Conservation (phyloP, 192 early-diverging fungal species). For the Ramicandelaber brevisporus region DNA sequence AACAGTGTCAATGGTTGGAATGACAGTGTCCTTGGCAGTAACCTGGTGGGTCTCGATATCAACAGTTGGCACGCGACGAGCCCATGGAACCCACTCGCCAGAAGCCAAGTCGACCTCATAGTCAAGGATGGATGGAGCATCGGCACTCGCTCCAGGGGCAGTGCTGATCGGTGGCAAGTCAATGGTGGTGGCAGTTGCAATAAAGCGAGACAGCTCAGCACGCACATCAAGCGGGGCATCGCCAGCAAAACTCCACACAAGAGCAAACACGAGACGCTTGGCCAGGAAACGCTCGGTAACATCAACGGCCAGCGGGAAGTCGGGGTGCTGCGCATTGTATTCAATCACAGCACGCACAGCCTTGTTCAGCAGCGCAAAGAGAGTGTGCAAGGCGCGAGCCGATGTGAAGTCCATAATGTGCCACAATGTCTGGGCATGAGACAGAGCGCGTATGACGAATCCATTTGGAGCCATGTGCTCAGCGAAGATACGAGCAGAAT, state of each 20-base stretch:
- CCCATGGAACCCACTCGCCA: constrained; percentile 83
- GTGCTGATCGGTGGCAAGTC: constrained; percentile 32
- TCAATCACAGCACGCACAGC: constrained; percentile 57
- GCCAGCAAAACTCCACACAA: constrained; percentile 93
- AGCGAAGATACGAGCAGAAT: constrained; percentile 42
- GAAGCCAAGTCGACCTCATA: constrained; percentile 59
- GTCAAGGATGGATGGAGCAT: constrained; percentile 44
- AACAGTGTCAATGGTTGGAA: constrained; percentile 94
- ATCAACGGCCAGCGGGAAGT: constrained; percentile 75
- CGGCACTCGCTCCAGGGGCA: constrained; percentile 1
- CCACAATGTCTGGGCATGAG: constrained; percentile 37
- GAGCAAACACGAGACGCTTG: constrained; percentile 52
- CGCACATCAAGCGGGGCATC: constrained; percentile 53
- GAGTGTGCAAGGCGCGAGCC: constrained; percentile 52
- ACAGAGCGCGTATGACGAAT: constrained; percentile 44
- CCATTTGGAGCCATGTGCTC: constrained; percentile 48
- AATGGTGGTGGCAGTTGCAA: constrained; percentile 41
- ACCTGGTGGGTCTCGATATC: constrained; percentile 92
- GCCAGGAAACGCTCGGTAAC: constrained; percentile 52
- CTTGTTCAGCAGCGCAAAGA: constrained; percentile 83
- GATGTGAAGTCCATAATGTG: constrained; percentile 98
- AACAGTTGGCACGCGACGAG: constrained; percentile 61
- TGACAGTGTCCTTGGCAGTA: constrained; percentile 72
- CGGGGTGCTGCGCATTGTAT: constrained; percentile 75
- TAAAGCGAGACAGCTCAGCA: constrained; percentile 49